Base-by-base conservation (phyloP, 129 eudicot species). In the Centaurea solstitialis region DNA sequence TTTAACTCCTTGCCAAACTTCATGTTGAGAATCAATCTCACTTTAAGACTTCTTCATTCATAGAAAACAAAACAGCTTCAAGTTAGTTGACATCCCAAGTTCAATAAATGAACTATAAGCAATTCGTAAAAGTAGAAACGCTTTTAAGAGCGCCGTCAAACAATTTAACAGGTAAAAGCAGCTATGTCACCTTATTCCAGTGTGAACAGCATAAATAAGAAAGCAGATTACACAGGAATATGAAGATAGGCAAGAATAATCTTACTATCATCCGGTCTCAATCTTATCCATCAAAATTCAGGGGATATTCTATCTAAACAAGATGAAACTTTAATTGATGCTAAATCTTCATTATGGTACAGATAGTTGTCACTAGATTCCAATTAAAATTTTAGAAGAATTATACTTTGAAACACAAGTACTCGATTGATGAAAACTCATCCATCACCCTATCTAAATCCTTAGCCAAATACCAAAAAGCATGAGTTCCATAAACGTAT, bases 1-100 rank as follows among this genome's bases (percentile, higher is more conserved):
- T 87, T 88, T 18, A 89, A 86, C 57, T 91, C 92, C 83, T 94
- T 94, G 61, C 98, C 98, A 79, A 94, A 94, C 87, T 94, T 94
- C 98, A 94, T 94, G 33, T 86, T 78, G 47, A 80, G 38, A 24
- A 35, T 72, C 75, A 38, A 4, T 81, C 74, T 73, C 76, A 62
- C 83, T 73, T 50, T n/a, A 71, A 50, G 39, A 38, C 41, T 18
- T 70, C 57, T 4, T 28, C 22, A 18, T 41, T 70, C 13, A 38
- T 18, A 13, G 50, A 41, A 68, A 35, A 70, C n/a, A 38, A 2
- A 64, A 77, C 6, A 20, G 45, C 57, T 24, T 67, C 74, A 64
- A 81, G 68, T 76, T 65, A 76, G 66, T 35, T 9, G 13, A 65
- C 40, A 64, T 74, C 65, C 7, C 40, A 30, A 45, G 74, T 20